Percentiles rank a stretch among this genome's conserved stretches.
Conservation (phyloP, 352 stramenopile genomes). For the Elongisporangium anandrum region DNA sequence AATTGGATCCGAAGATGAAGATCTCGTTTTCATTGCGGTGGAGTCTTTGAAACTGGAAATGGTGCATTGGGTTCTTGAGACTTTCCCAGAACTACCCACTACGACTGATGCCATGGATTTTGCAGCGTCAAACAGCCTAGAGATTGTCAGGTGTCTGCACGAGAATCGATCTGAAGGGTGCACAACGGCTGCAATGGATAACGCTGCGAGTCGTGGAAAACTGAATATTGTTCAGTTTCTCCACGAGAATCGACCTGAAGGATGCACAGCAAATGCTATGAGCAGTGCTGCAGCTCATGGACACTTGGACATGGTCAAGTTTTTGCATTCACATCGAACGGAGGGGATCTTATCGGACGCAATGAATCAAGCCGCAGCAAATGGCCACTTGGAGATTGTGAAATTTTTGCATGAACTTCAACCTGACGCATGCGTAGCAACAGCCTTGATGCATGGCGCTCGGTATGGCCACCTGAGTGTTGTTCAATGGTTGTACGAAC, state of each 20-base stretch:
- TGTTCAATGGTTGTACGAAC: constrained; percentile 10
- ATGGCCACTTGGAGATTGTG: constrained; percentile 8
- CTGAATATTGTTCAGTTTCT: constrained; percentile 21
- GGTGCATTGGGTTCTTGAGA: no score
- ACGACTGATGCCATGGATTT: constrained; percentile 6
- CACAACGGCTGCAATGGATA: constrained; percentile 13
- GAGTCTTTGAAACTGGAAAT: no score
- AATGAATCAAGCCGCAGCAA: constrained; percentile 9
- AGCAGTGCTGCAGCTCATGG: constrained; percentile 10
- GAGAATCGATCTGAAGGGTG: constrained; percentile 10
- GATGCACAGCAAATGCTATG: constrained; percentile 27
- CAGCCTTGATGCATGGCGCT: constrained; percentile 12
- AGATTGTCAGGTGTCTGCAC: constrained; percentile 12
- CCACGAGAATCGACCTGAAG: constrained; percentile 16
- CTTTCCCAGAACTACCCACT: no score
- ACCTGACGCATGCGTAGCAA: constrained; percentile 6
- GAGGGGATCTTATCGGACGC: constrained; percentile 9
- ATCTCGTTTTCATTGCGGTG: no score
- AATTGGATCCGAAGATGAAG: no score
- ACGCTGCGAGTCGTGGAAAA: constrained; percentile 18
- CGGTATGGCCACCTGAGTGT: constrained; percentile 26
- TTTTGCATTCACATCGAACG: constrained; percentile 6
- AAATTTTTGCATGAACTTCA: constrained; percentile 6
- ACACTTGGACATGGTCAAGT: constrained; percentile 9
- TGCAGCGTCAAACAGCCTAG: constrained; percentile 6